Percentiles rank a stretch among this genome's conserved stretches.
Conservation (phyloP, 2,329 filamentous ascomycete genomes). For the Chrysoporthe deuterocubensis region DNA sequence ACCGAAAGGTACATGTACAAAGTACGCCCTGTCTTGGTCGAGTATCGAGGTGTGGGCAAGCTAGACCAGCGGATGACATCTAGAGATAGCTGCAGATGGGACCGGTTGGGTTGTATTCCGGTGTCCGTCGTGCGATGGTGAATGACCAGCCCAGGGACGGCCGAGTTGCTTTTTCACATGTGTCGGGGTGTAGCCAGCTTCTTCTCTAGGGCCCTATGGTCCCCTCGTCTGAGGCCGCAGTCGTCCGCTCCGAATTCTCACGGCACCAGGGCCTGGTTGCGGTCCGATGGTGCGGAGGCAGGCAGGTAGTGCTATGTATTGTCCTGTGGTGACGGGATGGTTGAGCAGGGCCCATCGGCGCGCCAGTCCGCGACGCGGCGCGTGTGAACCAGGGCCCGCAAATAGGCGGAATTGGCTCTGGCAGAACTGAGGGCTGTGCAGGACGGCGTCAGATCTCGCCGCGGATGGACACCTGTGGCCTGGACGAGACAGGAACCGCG, state of each 20-base stretch:
- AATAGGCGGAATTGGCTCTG: not conserved
- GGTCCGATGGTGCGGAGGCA: not conserved
- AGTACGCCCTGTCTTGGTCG: conserved; percentile 1
- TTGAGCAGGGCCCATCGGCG: not conserved
- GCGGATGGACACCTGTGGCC: not conserved
- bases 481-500: not conserved
- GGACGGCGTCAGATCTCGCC: not conserved
- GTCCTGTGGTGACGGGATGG: no score
- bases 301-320: not conserved
- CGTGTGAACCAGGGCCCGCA: not conserved
- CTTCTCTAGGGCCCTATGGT: not conserved
- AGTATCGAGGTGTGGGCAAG: not conserved
- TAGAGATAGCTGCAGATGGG: conserved; percentile 22
- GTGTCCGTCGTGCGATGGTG: conserved; percentile 22
- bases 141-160: not conserved
- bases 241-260: conserved; percentile 1
- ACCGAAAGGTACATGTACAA: conserved; percentile 21
- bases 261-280: not conserved
- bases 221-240: conserved; percentile 2
- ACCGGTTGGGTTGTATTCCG: conserved; percentile 22
- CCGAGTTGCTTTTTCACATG: not conserved
- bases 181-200: not conserved
- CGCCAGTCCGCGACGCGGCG: conserved; percentile 6
- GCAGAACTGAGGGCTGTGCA: conserved; percentile 1
- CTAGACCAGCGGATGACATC: conserved; percentile 20